phyloP scores from a whole-genome alignment of 352 stramenopile genomes.

The Phytophthora constricta region DNA sequence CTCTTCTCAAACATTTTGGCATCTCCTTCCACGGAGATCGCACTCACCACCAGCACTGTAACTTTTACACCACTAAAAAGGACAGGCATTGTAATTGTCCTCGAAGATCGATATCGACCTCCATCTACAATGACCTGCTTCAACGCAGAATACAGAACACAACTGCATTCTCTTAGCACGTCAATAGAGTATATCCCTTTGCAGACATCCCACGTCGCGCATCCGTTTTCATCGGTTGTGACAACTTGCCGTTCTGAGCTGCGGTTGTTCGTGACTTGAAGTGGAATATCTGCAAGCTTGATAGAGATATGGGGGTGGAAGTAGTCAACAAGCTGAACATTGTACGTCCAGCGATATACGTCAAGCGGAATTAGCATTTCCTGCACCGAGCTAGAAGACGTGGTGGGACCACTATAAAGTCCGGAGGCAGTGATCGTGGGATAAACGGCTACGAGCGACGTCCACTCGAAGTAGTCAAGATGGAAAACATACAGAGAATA shows the following conservation, averaged over 20 bases:
- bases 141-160: conserved; percentile 68
- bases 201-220: conserved; percentile 56
- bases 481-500: conserved; percentile 81
- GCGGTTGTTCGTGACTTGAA: conserved; percentile 66
- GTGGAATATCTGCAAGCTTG: conserved; percentile 48
- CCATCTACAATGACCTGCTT: conserved; percentile 77
- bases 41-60: conserved; percentile 28
- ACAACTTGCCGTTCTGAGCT: conserved; percentile 53
- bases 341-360: conserved; percentile 65
- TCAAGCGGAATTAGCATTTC: conserved; percentile 66
- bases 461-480: conserved; percentile 79
- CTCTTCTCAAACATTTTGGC: not conserved
- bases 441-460: conserved; percentile 61
- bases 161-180: conserved; percentile 57
- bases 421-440: conserved; percentile 53
- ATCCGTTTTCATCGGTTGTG: conserved; percentile 48
- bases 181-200: conserved; percentile 71
- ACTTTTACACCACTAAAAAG: conserved; percentile 61
- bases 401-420: conserved; percentile 36
- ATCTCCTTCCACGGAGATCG: not conserved
- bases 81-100: conserved; percentile 62
- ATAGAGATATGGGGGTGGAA: conserved; percentile 57
- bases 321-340: conserved; percentile 73
- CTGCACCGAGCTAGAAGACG: conserved; percentile 40
- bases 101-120: conserved; percentile 53